Conservation (phyloP, 148 eudicot genomes). For the Pouteria glomerata region DNA sequence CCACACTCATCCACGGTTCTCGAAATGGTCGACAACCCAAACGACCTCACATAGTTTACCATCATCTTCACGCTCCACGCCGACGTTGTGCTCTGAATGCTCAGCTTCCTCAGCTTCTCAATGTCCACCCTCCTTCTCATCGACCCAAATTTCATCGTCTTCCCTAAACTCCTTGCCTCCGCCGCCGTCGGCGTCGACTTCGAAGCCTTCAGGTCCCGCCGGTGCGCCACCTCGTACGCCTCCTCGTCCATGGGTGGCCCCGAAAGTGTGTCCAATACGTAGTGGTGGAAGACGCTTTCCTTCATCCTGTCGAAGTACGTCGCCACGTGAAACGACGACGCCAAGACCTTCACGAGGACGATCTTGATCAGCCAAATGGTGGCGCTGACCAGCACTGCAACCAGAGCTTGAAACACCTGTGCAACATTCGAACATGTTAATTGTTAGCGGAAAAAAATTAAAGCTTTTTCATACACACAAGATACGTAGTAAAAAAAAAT, state of each 20-base stretch:
- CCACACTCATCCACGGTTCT: slow-evolving; percentile 57
- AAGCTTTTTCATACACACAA: too few relatives aligned
- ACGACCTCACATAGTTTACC: slow-evolving; percentile 42
- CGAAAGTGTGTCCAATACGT: slow-evolving; percentile 65
- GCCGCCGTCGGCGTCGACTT: slow-evolving; percentile 39
- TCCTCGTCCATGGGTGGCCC: slow-evolving; percentile 63
- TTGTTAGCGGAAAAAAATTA: too few relatives aligned
- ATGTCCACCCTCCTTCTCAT: slow-evolving; percentile 50
- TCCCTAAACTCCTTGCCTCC: slow-evolving; percentile 25
- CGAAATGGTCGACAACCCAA: slow-evolving; percentile 56
- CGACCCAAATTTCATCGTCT: slow-evolving; percentile 39
- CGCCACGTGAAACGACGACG: slow-evolving; percentile 71
- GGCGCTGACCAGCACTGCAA: slow-evolving; percentile 54
- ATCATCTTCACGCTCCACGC: slow-evolving; percentile 59
- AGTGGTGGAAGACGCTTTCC: slow-evolving; percentile 72
- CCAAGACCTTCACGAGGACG: slow-evolving; percentile 55
- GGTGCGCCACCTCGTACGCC: not conserved
- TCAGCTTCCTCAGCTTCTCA: slow-evolving; percentile 50
- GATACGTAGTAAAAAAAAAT: not conserved
- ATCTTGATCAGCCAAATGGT: slow-evolving; percentile 69
- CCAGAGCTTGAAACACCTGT: slow-evolving; percentile 36
- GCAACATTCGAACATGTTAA: not conserved
- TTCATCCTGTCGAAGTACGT: slow-evolving; percentile 86
- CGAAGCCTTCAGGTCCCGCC: not conserved
- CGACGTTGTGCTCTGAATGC: slow-evolving; percentile 35